These are phyloP conservation scores for Urostyla sp. DNA, from an alignment of 73 alveolate species.

Conservation along the genomic window DNA sequence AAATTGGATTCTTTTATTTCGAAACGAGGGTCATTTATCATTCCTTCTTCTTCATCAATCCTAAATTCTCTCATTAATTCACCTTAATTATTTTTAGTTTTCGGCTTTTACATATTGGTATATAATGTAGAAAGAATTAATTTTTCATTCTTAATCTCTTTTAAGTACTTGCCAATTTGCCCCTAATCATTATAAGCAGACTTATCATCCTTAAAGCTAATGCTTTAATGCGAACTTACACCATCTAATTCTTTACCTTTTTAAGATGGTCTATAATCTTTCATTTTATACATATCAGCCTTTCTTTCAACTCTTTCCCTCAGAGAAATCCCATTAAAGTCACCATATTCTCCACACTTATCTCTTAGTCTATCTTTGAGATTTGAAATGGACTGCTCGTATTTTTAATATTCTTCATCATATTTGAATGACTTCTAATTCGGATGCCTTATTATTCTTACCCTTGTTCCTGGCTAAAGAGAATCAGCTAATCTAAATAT, in stretches of 20 bases:
- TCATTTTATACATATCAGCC: neutral
- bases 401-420: neutral
- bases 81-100: neutral
- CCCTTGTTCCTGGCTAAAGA: slow-evolving; percentile 18
- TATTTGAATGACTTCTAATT: slow-evolving; percentile 1
- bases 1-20: neutral
- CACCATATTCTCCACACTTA: slow-evolving; percentile 28
- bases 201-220: too few species aligned
- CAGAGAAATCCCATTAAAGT: slow-evolving; percentile 2
- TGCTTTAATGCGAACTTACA: neutral
- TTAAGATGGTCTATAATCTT: neutral
- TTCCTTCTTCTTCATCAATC: slow-evolving; percentile 40
- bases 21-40: slow-evolving; percentile 5
- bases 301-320: slow-evolving; percentile 2
- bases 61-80: slow-evolving; percentile 28
- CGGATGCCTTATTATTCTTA: too few species aligned
- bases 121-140: neutral
- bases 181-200: neutral
- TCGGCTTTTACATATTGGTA: slow-evolving; percentile 1
- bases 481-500: slow-evolving; percentile 35
- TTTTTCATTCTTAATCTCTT: slow-evolving; percentile 1
- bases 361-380: slow-evolving; percentile 3
- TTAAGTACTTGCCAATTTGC: neutral
- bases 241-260: slow-evolving; percentile 24
- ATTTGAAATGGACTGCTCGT: neutral